These are phyloP conservation scores for Lentithecium fluviatile DNA, from an alignment of 495 filamentous ascomycete genomes.

Conservation along the genomic window DNA sequence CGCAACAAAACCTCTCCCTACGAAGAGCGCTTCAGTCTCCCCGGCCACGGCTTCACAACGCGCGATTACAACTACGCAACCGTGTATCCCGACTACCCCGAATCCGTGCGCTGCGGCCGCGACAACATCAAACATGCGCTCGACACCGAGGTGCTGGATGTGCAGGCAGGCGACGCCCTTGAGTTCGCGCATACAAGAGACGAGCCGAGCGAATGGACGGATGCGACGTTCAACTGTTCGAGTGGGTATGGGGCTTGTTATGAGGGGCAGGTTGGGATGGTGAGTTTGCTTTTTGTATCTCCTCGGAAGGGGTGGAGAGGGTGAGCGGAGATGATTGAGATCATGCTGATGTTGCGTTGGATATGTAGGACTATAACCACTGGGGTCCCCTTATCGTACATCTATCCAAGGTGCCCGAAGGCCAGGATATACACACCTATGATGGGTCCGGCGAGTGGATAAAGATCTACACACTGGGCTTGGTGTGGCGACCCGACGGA, in stretches of 20 bases:
- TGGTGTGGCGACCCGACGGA: not conserved
- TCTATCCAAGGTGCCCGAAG: conserved; percentile 17
- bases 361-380: conserved; percentile 23
- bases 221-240: not conserved
- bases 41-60: not conserved
- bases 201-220: not conserved
- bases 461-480: conserved; percentile 22
- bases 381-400: conserved; percentile 16
- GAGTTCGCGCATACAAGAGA: not conserved
- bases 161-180: not conserved
- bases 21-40: not conserved
- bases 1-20: not conserved
- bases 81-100: not conserved
- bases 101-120: not conserved
- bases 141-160: not conserved
- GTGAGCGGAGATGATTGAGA: not conserved
- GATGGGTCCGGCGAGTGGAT: conserved; percentile 24
- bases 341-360: not conserved
- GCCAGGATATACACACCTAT: conserved; percentile 6
- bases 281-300: not conserved
- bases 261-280: not conserved
- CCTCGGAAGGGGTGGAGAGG: not conserved
- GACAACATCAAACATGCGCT: not conserved
- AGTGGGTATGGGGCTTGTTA: not conserved
- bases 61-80: not conserved